These are phyloP conservation scores for Excoecaria cochinchinensis DNA, from an alignment of 345 rosid species.

Conservation along the genomic window DNA sequence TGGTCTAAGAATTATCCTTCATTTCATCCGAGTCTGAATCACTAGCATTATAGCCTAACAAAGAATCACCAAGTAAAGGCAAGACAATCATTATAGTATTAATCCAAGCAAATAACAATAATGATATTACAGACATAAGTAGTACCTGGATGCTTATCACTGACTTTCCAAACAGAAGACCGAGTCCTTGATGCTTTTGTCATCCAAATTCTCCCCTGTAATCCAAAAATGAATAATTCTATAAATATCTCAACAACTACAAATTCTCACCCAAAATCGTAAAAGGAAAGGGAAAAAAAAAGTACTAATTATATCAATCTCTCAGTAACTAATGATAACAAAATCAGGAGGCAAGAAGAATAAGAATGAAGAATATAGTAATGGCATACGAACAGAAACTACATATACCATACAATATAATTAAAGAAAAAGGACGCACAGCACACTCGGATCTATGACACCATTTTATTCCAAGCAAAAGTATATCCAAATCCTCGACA, in stretches of 20 bases:
- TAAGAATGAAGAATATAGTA: neutral
- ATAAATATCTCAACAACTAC: neutral
- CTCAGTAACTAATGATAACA: neutral
- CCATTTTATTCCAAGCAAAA: neutral
- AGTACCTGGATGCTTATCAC: constrained; percentile 89
- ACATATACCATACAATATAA: neutral
- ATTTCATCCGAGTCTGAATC: constrained; percentile 89
- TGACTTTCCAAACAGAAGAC: constrained; percentile 81
- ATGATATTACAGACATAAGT: neutral
- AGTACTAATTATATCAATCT: neutral
- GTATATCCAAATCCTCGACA: neutral
- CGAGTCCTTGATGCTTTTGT: constrained; percentile 75
- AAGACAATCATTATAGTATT: neutral
- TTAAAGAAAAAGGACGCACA: neutral
- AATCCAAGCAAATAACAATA: neutral
- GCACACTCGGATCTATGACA: neutral
- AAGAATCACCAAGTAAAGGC: constrained; percentile 11
- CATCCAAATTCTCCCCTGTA: constrained; percentile 85
- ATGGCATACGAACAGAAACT: too few relatives aligned
- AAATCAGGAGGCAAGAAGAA: neutral
- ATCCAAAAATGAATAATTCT: neutral
- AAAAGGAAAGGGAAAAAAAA: too few relatives aligned
- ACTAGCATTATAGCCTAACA: constrained; percentile 83
- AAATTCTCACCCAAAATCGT: too few relatives aligned
- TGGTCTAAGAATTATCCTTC: constrained; percentile 39